Percentiles rank a stretch among this genome's conserved stretches.
phyloP scores from a whole-genome alignment of 495 filamentous ascomycete genomes.

The Tirmania nivea region DNA sequence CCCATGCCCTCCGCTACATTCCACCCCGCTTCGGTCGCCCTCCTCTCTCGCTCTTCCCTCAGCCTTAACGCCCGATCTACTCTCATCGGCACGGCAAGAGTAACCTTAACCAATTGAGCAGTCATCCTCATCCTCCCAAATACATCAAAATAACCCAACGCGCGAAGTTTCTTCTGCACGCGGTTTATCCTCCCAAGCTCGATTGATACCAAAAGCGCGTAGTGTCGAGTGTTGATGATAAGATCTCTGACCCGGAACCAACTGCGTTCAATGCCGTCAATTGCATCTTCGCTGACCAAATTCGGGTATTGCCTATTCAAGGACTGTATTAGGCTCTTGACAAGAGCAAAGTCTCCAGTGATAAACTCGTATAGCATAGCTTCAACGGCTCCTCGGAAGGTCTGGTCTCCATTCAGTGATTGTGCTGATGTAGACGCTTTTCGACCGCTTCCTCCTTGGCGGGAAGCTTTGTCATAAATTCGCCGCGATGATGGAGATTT shows the following conservation, averaged over 20 bases:
- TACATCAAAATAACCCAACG: conserved; percentile 23
- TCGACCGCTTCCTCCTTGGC: conserved; percentile 3
- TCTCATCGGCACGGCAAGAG: conserved; percentile 24
- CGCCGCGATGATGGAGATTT: conserved; percentile 21
- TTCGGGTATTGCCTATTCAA: conserved; percentile 22
- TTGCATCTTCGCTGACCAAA: conserved; percentile 23
- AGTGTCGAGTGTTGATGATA: conserved; percentile 23
- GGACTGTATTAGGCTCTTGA: conserved; percentile 20
- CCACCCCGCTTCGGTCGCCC: conserved; percentile 21
- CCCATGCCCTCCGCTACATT: conserved; percentile 12
- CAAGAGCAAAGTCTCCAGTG: conserved; percentile 23
- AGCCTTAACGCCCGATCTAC: conserved; percentile 24
- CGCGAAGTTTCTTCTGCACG: conserved; percentile 23
- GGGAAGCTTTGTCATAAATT: conserved; percentile 23
- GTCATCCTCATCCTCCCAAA: conserved; percentile 22
- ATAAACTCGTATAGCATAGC: conserved; percentile 25
- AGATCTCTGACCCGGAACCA: conserved; percentile 23
- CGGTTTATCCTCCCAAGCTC: conserved; percentile 24
- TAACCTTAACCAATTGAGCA: conserved; percentile 24
- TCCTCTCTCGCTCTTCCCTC: conserved; percentile 23
- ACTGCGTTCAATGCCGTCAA: conserved; percentile 21
- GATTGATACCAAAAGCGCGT: conserved; percentile 24
- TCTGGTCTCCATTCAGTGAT: conserved; percentile 22
- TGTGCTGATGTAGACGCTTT: conserved; percentile 1
- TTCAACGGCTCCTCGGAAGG: conserved; percentile 23